Conservation (phyloP, 768 basidiomycete genomes). For the Hypholoma fasciculare region DNA sequence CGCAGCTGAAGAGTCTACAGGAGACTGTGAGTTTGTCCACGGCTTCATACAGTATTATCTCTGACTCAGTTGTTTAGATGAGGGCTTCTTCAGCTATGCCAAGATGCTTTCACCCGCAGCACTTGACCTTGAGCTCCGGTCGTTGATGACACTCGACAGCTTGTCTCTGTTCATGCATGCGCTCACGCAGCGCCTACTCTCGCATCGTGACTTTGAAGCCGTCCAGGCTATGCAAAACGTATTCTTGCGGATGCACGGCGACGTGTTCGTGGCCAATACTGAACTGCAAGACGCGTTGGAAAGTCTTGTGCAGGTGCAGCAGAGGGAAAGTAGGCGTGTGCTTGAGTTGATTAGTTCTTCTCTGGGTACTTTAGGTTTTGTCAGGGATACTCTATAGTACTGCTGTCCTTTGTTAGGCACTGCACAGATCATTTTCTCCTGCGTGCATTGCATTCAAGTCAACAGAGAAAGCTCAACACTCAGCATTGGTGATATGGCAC, state of each 20-base stretch:
- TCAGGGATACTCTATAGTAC: constrained; percentile 61
- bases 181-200: constrained; percentile 67
- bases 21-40: constrained; percentile 62
- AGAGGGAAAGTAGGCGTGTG: constrained; percentile 76
- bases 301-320: constrained; percentile 62
- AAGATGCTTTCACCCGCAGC: constrained; percentile 90
- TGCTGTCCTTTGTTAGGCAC: not conserved
- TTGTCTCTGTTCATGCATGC: constrained; percentile 73
- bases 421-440: not conserved
- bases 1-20: constrained; percentile 48
- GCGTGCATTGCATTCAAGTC: not conserved
- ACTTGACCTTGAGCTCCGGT: constrained; percentile 87
- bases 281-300: constrained; percentile 64
- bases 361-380: constrained; percentile 74
- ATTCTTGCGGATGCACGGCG: constrained; percentile 83
- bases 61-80: constrained; percentile 46
- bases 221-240: constrained; percentile 87
- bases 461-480: no score
- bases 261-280: constrained; percentile 68
- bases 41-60: not conserved
- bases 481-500: no score
- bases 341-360: constrained; percentile 74
- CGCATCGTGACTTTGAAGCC: constrained; percentile 92
- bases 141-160: constrained; percentile 63
- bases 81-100: constrained; percentile 78